Evolutionary conservation across 768 basidiomycete genomes (phyloP).

Genomic region (Tricholomella constricta): DNA sequence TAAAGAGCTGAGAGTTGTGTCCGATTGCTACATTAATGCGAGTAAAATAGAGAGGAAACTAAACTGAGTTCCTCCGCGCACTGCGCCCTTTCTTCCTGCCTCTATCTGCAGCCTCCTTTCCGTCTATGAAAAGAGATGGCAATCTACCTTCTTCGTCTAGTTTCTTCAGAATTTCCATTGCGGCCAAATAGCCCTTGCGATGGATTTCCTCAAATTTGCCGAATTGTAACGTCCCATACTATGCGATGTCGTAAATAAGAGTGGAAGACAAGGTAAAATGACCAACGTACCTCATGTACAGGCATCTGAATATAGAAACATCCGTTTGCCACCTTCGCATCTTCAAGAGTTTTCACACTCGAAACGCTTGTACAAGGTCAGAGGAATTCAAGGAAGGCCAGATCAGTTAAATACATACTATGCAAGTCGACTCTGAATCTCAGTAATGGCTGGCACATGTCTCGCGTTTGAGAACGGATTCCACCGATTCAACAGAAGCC

Average conservation of each 20-base stretch:
- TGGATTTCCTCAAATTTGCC: conserved; percentile 87
- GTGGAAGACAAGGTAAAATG: neutral
- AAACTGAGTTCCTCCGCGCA: conserved; percentile 75
- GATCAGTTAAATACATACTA: conserved; percentile 64
- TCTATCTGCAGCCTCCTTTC: conserved; percentile 43
- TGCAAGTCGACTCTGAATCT: conserved; percentile 91
- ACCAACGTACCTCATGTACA: conserved; percentile 73
- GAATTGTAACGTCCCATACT: conserved; percentile 93
- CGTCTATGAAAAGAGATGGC: conserved; percentile 73
- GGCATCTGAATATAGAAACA: conserved; percentile 95
- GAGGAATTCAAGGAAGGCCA: neutral
- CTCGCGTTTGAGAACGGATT: conserved; percentile 84
- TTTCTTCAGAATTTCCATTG: conserved; percentile 67
- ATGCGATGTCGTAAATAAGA: neutral
- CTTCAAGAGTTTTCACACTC: conserved; percentile 91
- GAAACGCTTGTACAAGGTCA: conserved; percentile 67
- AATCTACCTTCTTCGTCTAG: conserved; percentile 84
- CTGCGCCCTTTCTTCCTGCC: conserved; percentile 74
- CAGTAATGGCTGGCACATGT: conserved; percentile 84
- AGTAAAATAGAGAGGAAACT: neutral
- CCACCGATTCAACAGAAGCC: conserved; percentile 91
- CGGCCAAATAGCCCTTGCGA: conserved; percentile 76
- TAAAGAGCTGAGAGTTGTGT: neutral
- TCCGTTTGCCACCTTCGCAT: conserved; percentile 87
- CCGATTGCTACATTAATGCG: neutral